Base-by-base conservation (phyloP, 306 rosid genomes). In the Pyrus pyrifolia region DNA sequence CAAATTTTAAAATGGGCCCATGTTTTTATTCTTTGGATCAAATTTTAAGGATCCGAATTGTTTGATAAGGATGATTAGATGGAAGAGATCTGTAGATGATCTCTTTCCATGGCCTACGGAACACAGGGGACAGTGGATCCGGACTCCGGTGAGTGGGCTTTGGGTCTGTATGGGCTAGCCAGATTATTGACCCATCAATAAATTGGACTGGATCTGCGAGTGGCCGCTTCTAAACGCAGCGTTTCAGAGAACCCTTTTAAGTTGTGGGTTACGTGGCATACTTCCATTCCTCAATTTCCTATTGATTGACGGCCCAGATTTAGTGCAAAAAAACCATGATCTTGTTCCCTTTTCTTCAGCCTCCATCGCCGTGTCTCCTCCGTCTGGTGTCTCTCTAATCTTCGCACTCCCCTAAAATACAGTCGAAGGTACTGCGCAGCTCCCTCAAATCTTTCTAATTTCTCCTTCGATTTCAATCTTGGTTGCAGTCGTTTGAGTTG, bases 1-100 rank as follows among this genome's bases (percentile, higher is more conserved):
- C 5, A 35, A 35, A 35, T 35, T 35, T 35, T 35, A 35, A 35
- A 35, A 0, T 35, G 0, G 0, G 2, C 0, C 2, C 0, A 0
- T 35, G 0, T 35, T 35, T 35, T 35, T 35, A 5, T 0, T 1
- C 0, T 0, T 33, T 33, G 0, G 2, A 6, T 33, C 8, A 33
- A 33, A 33, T 33, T 33, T 5, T 1, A 33, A 35, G 8, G 0
- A 1, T 6, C 0, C 0, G 0, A 2, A 35, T 35, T 35, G 0
- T 33, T 33, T 33, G 38, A 33, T 33, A 0, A 33, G 8, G 1
- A 33, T 0, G 0, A 5, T 33, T 33, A 33, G 35, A 1, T 33
- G 1, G 0, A 33, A 33, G 1, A 6, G 6, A 33, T 33, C 8
- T 25, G 27, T 0, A 25, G 27, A 25, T 25, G 1, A 25, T 25